Conservation (phyloP, 1,284 basidiomycete genomes). For the Apiotrichum veenhuisii region DNA sequence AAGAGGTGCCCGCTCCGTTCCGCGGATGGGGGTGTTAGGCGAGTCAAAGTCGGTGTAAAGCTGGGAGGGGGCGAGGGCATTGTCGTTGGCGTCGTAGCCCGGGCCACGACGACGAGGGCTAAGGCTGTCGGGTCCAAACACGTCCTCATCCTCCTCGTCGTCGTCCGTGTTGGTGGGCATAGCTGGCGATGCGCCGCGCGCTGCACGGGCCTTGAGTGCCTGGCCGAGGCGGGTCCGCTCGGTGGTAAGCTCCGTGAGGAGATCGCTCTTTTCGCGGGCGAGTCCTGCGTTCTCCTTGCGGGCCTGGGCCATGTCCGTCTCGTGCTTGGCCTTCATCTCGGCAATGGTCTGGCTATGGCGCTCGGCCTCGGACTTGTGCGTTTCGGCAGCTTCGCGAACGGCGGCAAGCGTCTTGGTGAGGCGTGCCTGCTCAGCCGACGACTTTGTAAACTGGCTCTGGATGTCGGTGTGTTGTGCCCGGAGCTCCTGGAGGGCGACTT, state of each 20-base stretch:
- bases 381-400: conserved; percentile 72
- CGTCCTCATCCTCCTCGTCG: conserved; percentile 67
- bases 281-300: conserved; percentile 82
- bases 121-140: conserved; percentile 58
- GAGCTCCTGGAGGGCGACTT: conserved; percentile 85
- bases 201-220: conserved; percentile 32
- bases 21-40: conserved; percentile 59
- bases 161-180: conserved; percentile 56
- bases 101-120: conserved; percentile 60
- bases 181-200: conserved; percentile 49
- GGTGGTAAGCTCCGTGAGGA: conserved; percentile 72
- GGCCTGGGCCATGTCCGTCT: conserved; percentile 82
- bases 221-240: conserved; percentile 55
- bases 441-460: conserved; percentile 63
- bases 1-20: conserved; percentile 37
- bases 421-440: conserved; percentile 78
- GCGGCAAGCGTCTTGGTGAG: conserved; percentile 69
- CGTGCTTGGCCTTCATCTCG: conserved; percentile 83
- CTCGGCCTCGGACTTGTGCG: conserved; percentile 81
- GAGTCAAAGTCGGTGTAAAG: conserved; percentile 55
- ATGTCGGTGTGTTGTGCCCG: conserved; percentile 66
- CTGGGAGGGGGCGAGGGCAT: conserved; percentile 51
- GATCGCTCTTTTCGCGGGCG: conserved; percentile 84
- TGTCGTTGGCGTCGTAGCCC: conserved; percentile 58
- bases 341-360: conserved; percentile 63